Percentiles rank a stretch among this genome's conserved stretches.
These are phyloP conservation scores for Abelmoschus esculentus DNA, from an alignment of 345 rosid genomes.

Conservation along the genomic window DNA sequence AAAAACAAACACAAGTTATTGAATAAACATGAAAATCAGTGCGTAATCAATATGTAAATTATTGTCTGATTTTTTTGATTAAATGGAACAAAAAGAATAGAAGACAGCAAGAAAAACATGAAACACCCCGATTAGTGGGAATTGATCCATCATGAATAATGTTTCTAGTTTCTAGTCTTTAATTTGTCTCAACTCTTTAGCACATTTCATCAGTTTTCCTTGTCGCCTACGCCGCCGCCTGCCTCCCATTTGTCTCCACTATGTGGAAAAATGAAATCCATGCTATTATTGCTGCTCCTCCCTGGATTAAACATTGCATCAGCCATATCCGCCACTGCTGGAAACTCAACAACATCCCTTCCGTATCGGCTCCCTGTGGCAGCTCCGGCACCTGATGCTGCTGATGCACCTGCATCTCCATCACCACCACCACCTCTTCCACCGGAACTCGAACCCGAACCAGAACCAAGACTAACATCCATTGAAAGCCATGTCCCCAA, in stretches of 20 bases:
- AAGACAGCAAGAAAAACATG: too few relatives aligned
- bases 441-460: background rate
- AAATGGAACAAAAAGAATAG: background rate
- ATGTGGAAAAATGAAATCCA: constrained; percentile 43
- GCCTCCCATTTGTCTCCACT: constrained; percentile 14
- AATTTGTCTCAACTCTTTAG: background rate
- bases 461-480: constrained; percentile 23
- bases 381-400: constrained; percentile 13
- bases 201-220: background rate
- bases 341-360: constrained; percentile 21
- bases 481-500: constrained; percentile 21
- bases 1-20: too few relatives aligned
- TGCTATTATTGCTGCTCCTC: constrained; percentile 46
- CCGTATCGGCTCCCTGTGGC: constrained; percentile 16
- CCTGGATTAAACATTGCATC: constrained; percentile 57
- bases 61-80: too few relatives aligned
- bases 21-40: too few relatives aligned
- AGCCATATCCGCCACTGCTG: constrained; percentile 45
- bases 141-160: background rate
- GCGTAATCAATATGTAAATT: too few relatives aligned
- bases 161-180: background rate
- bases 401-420: constrained; percentile 9
- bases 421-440: background rate
- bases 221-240: background rate
- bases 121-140: background rate